phyloP scores from a whole-genome alignment of 345 rosid species.

The Linum tenue region DNA sequence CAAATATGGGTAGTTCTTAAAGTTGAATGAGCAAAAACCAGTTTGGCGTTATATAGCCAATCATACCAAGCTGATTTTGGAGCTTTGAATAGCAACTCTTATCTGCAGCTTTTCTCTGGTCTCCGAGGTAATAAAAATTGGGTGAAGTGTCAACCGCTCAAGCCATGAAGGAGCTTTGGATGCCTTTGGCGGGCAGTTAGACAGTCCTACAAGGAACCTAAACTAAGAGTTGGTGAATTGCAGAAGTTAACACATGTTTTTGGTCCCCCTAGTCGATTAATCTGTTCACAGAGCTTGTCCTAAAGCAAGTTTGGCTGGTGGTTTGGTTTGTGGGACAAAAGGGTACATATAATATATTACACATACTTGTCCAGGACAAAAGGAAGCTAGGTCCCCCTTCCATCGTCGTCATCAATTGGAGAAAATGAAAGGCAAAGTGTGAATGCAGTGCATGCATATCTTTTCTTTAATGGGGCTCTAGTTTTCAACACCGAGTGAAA shows the following conservation, averaged over 20 bases:
- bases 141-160: background rate
- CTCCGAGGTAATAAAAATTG: too few species aligned
- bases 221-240: background rate
- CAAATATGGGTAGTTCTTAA: too few species aligned
- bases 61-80: too few species aligned
- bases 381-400: background rate
- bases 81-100: too few species aligned
- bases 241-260: background rate
- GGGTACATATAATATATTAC: background rate
- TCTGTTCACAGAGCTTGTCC: too few species aligned
- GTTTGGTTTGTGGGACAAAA: background rate
- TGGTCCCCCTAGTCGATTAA: too few species aligned
- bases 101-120: too few species aligned
- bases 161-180: background rate
- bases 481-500: background rate
- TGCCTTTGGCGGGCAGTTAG: too few species aligned
- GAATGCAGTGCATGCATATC: background rate
- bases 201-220: too few species aligned
- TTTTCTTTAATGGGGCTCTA: background rate
- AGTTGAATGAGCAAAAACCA: too few species aligned
- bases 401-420: background rate
- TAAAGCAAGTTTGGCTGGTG: background rate
- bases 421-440: background rate
- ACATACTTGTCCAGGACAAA: background rate
- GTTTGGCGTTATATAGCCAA: too few species aligned